Conservation (phyloP, 2,329 filamentous ascomycete genomes). For the Bipolaris victoriae region DNA sequence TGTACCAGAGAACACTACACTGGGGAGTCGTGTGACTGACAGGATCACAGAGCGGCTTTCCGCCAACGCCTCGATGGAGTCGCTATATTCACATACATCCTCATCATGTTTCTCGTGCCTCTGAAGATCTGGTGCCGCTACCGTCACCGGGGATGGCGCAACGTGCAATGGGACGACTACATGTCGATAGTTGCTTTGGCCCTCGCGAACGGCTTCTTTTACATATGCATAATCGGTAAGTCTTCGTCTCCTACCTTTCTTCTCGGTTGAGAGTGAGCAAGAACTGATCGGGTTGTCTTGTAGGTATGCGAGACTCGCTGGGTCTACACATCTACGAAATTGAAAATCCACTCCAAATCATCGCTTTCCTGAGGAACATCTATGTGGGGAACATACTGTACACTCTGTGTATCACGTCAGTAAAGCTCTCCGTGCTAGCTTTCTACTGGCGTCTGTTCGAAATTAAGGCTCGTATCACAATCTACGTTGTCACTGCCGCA, state of each 20-base stretch:
- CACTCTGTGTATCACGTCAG: constrained; percentile 18
- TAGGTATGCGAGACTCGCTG: constrained; percentile 25
- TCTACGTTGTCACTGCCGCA: constrained; percentile 18
- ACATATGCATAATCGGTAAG: constrained; percentile 29
- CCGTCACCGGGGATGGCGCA: constrained; percentile 28
- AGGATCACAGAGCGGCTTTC: constrained; percentile 12
- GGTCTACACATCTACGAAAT: constrained; percentile 22
- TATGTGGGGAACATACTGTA: constrained; percentile 32
- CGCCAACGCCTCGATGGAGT: constrained; percentile 30
- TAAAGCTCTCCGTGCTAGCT: constrained; percentile 34
- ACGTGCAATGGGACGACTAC: constrained; percentile 29
- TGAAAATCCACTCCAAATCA: constrained; percentile 11
- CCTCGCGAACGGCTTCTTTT: constrained; percentile 28
- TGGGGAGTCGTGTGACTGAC: constrained; percentile 1
- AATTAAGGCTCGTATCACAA: constrained; percentile 20
- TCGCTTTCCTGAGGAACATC: constrained; percentile 24
- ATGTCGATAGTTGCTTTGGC: constrained; percentile 24
- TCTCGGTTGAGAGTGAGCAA: not conserved
- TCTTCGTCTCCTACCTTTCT: not conserved
- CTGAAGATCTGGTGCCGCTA: constrained; percentile 33
- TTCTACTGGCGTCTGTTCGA: constrained; percentile 37
- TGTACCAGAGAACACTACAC: constrained; percentile 3
- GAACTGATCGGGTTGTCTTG: not conserved
- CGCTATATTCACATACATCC: constrained; percentile 26
- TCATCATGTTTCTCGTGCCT: constrained; percentile 33